These are phyloP conservation scores for Xylaria bambusicola DNA, from an alignment of 495 filamentous ascomycete species.

Conservation along the genomic window DNA sequence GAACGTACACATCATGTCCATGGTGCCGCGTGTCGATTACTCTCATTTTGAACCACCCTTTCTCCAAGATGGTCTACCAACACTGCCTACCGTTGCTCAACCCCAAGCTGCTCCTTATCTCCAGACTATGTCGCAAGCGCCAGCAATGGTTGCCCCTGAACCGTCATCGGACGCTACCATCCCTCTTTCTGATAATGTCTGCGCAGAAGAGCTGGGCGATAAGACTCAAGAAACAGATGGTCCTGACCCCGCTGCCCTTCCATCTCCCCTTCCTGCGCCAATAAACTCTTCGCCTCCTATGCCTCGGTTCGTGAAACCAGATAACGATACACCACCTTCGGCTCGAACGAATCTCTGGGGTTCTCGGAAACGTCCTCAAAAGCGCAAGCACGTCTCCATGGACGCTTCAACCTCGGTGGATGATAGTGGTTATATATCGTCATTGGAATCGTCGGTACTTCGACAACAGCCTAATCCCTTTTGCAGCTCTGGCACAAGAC, in stretches of 20 bases:
- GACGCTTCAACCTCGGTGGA: slow-evolving; percentile 78
- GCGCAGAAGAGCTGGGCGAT: slow-evolving; percentile 60
- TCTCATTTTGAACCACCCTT: slow-evolving; percentile 27
- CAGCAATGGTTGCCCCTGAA: slow-evolving; percentile 48
- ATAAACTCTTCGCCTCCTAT: slow-evolving; percentile 89
- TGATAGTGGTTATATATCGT: slow-evolving; percentile 97
- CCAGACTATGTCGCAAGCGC: slow-evolving; percentile 28
- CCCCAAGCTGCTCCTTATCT: slow-evolving; percentile 18
- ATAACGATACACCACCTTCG: slow-evolving; percentile 76
- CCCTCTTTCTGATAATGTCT: slow-evolving; percentile 75
- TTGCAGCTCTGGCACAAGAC: slow-evolving; percentile 73
- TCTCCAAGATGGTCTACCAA: slow-evolving; percentile 34
- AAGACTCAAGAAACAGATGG: slow-evolving; percentile 51
- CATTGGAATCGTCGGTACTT: slow-evolving; percentile 90
- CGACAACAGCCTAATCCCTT: slow-evolving; percentile 65
- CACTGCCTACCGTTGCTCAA: slow-evolving; percentile 38
- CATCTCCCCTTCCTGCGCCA: slow-evolving; percentile 55
- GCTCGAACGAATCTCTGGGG: slow-evolving; percentile 60
- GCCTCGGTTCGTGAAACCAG: slow-evolving; percentile 59
- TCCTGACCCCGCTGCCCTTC: slow-evolving; percentile 59
- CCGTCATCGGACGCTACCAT: slow-evolving; percentile 95
- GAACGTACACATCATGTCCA: slow-evolving; percentile 51
- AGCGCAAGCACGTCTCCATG: slow-evolving; percentile 72
- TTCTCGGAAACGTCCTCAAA: slow-evolving; percentile 58
- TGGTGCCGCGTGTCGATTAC: slow-evolving; percentile 40